These are phyloP conservation scores for Trichomonascaceae sp. DNA, from an alignment of 1,139 yeast species.

Conservation along the genomic window DNA sequence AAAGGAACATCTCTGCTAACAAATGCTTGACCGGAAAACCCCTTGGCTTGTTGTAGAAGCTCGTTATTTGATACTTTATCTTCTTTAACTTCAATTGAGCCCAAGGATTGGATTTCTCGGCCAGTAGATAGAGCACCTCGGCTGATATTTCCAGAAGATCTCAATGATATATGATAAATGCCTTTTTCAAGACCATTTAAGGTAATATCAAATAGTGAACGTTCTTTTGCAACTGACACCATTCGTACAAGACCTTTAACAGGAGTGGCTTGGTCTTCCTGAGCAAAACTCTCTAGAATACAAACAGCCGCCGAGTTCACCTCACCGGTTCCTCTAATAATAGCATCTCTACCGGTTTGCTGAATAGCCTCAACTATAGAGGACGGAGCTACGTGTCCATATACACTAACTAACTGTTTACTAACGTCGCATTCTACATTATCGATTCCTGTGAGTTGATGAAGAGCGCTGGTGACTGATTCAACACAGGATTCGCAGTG, in stretches of 20 bases:
- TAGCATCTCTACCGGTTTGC: slow-evolving; percentile 75
- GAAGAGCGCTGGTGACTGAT: slow-evolving; percentile 50
- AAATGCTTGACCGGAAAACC: slow-evolving; percentile 56
- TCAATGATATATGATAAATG: slow-evolving; percentile 60
- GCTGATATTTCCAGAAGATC: slow-evolving; percentile 70
- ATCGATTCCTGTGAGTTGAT: slow-evolving; percentile 36
- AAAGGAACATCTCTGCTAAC: slow-evolving; percentile 45
- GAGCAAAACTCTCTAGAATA: slow-evolving; percentile 68
- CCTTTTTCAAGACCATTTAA: slow-evolving; percentile 63
- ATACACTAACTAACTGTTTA: slow-evolving; percentile 54
- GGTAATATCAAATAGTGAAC: slow-evolving; percentile 66
- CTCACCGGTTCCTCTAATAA: slow-evolving; percentile 83
- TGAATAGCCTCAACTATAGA: slow-evolving; percentile 59
- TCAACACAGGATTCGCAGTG: slow-evolving; percentile 67
- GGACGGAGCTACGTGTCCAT: slow-evolving; percentile 67
- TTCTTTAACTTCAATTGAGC: slow-evolving; percentile 37
- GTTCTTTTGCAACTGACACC: slow-evolving; percentile 53
- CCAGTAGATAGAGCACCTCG: slow-evolving; percentile 72
- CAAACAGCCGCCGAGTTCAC: slow-evolving; percentile 90
- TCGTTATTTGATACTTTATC: slow-evolving; percentile 35
- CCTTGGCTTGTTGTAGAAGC: slow-evolving; percentile 24
- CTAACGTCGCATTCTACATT: slow-evolving; percentile 47
- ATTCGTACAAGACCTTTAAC: slow-evolving; percentile 86
- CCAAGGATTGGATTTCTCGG: slow-evolving; percentile 37
- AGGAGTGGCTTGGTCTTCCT: slow-evolving; percentile 45